phyloP scores from a whole-genome alignment of 441 rosid genomes.

The Erodium chrysanthum region DNA sequence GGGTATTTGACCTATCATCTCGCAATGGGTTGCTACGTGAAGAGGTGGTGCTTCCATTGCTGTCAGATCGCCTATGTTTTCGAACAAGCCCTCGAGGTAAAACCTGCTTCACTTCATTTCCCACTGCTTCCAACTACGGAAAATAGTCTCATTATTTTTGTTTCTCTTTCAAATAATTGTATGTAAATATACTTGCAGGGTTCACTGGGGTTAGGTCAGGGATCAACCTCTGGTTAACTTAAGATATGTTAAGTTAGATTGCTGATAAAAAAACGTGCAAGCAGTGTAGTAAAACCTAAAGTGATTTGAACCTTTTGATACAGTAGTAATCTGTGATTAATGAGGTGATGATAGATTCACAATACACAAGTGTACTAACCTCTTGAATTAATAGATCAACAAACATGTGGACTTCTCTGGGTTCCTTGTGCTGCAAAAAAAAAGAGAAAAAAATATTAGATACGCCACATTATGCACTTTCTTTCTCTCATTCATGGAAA shows the following conservation, averaged over 20 bases:
- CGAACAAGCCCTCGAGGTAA: slow-evolving; percentile 68
- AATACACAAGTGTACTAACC: slow-evolving; percentile 36
- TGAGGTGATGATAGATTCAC: not conserved
- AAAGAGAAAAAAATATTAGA: no score
- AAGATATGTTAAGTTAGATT: no score
- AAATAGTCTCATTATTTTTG: slow-evolving; percentile 3
- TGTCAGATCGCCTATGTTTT: slow-evolving; percentile 77
- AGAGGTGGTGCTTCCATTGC: slow-evolving; percentile 88
- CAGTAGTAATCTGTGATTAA: no score
- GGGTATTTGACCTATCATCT: slow-evolving; percentile 69
- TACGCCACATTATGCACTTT: no score
- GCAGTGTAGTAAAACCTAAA: no score
- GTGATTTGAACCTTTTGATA: no score
- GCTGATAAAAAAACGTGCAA: no score
- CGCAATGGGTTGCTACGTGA: slow-evolving; percentile 76
- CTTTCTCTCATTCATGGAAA: slow-evolving; percentile 6
- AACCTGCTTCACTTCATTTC: slow-evolving; percentile 73
- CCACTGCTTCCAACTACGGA: slow-evolving; percentile 60
- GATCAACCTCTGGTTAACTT: no score
- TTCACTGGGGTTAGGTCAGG: no score
- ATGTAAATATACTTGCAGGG: no score
- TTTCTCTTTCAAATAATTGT: slow-evolving; percentile 1
- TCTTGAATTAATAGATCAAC: slow-evolving; percentile 88
- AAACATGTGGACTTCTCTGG: slow-evolving; percentile 95
- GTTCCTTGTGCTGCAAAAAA: slow-evolving; percentile 86